A percentile compares a stretch with the other conserved stretches of the same genome.
phyloP scores from a whole-genome alignment of 148 eudicot genomes.

The Rhododendron kiyosumense region DNA sequence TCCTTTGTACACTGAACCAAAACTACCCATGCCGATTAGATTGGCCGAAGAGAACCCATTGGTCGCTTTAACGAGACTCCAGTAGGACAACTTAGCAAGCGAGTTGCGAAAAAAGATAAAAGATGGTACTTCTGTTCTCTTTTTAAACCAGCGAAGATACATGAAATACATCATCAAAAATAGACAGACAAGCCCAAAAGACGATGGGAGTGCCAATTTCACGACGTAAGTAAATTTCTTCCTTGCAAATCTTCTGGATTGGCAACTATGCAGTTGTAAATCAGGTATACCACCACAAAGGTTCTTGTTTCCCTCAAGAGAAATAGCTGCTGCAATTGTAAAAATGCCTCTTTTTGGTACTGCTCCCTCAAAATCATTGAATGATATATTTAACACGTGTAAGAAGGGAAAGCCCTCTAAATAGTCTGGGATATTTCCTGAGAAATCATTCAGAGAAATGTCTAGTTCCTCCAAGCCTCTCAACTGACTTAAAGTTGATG shows the following conservation, averaged over 20 bases:
- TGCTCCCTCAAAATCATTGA: background rate
- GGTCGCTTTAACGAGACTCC: no score
- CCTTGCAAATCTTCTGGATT: background rate
- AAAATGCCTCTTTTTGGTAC: constrained; percentile 1
- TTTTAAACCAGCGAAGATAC: no score
- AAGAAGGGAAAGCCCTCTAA: background rate
- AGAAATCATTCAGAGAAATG: constrained; percentile 1
- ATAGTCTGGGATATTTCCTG: background rate
- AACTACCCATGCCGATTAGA: no score
- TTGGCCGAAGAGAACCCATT: no score
- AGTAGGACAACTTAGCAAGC: no score
- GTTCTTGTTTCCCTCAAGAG: constrained; percentile 1
- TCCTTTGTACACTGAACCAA: no score
- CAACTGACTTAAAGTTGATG: background rate
- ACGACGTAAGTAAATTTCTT: background rate
- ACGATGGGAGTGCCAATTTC: background rate
- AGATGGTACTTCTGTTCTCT: no score
- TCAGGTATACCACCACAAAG: constrained; percentile 8
- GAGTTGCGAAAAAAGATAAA: no score
- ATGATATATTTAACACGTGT: background rate
- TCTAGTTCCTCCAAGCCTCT: background rate
- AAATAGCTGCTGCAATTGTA: background rate
- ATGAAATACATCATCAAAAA: no score
- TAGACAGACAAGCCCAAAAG: background rate
- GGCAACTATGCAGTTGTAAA: background rate